Base-by-base conservation (phyloP, 805 yeast species). In the Candida anglica region DNA sequence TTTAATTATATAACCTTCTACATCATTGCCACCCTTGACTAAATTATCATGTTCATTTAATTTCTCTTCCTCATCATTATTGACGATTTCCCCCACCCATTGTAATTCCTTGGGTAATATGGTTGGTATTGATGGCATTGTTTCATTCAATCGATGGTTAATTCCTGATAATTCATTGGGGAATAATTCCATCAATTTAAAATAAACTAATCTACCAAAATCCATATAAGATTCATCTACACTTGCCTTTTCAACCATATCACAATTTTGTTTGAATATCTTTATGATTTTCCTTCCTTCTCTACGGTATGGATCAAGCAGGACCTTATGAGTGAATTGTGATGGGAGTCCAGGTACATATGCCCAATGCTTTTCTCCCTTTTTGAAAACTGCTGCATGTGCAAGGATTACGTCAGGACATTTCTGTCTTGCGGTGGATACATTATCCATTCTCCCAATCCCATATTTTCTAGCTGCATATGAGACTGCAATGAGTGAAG, bases 191-290 rank as follows among this genome's bases (percentile, higher is more conserved):
- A 68, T 29, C 8, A 79, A 55, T 32, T 52, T 60, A 1, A 53
- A 38, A 45, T 74, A 70, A 0, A 86, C 75, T 16, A 75, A 44
- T 24, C 83, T 63, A 0, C 97, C 96, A 26, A 93, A 56, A 58
- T 93, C 97, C 44, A 93, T 43, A 52, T 83, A 93, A 31, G 88
- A 80, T 59, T 93, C 98, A 59, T 93, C 98, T 14, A 89, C 93
- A 59, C 97, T 87, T 0, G 96, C 98, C 60, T 89, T 89, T 55
- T 93, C 96, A 0, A 87, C 86, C 11, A 71, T 46, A 37, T 77
- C 81, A 51, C 91, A 85, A 39, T 70, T 66, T 6, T 62, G 53
- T 36, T 73, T 72, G 47, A 93, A 71, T 0, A 91, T 61, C 22
- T 75, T 66, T 50, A 87, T 67, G 39, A 93, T 80, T 56, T 83